A percentile compares a stretch with the other conserved stretches of the same genome.
Conservation (phyloP, 768 basidiomycete species). For the Termitomyces heimii region DNA sequence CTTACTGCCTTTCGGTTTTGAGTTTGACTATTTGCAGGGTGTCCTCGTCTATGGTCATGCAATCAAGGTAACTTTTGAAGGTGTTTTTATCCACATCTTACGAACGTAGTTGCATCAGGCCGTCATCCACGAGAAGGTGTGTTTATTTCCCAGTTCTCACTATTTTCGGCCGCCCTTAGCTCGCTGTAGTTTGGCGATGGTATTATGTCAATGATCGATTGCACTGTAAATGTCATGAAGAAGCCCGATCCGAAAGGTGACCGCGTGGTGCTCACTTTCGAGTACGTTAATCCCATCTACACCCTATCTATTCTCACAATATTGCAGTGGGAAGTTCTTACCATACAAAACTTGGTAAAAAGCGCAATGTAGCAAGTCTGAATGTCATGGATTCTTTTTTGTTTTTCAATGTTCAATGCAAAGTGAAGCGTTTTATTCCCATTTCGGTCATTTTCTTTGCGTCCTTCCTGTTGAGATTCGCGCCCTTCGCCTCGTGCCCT, state of each 20-base stretch:
- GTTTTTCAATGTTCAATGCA: not conserved
- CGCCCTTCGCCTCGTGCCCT: not conserved
- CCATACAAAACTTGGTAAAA: slow-evolving; percentile 65
- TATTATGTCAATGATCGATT: slow-evolving; percentile 89
- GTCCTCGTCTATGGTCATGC: slow-evolving; percentile 75
- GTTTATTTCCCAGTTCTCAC: not conserved
- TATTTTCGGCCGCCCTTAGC: not conserved
- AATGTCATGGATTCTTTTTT: not conserved
- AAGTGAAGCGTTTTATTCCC: not conserved
- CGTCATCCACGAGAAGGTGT: slow-evolving; percentile 72
- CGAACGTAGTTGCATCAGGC: slow-evolving; percentile 30
- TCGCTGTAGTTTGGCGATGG: slow-evolving; percentile 69
- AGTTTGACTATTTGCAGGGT: slow-evolving; percentile 30
- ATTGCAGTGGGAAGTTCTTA: slow-evolving; percentile 66
- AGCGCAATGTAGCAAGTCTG: not conserved
- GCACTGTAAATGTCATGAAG: slow-evolving; percentile 59
- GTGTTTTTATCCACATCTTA: not conserved
- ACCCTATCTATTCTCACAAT: slow-evolving; percentile 1
- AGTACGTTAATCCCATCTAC: slow-evolving; percentile 40
- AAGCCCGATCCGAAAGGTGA: slow-evolving; percentile 78
- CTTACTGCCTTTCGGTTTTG: not conserved
- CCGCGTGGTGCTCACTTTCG: slow-evolving; percentile 72
- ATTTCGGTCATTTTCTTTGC: not conserved
- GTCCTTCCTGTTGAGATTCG: not conserved
- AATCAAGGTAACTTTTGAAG: slow-evolving; percentile 53